Evolutionary conservation across 1,284 basidiomycete genomes (phyloP).

Genomic region (Anthracocystis walkeri): DNA sequence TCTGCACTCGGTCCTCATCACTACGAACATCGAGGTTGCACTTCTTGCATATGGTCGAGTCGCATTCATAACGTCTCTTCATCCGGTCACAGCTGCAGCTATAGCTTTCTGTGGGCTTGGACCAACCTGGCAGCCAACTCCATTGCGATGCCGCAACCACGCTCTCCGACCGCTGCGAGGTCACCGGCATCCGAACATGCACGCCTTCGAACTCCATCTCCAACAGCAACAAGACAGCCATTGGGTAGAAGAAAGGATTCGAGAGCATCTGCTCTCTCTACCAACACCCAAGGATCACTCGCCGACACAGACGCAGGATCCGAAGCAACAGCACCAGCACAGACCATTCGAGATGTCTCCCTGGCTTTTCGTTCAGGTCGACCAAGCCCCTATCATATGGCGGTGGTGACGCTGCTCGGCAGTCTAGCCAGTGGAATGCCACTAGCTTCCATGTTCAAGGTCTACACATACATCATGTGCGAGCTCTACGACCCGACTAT

Average conservation of each 20-base stretch:
- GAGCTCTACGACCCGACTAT: slow-evolving; percentile 53
- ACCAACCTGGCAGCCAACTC: background rate
- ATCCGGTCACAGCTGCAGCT: background rate
- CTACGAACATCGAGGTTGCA: no score
- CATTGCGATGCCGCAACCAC: slow-evolving; percentile 18
- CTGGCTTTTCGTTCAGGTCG: slow-evolving; percentile 45
- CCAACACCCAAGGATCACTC: slow-evolving; percentile 20
- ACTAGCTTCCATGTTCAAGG: slow-evolving; percentile 62
- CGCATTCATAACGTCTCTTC: background rate
- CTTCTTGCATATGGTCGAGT: background rate
- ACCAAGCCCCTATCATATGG: slow-evolving; percentile 61
- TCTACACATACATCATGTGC: slow-evolving; percentile 63
- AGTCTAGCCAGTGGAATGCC: slow-evolving; percentile 61
- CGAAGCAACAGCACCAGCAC: slow-evolving; percentile 44
- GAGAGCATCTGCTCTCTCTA: slow-evolving; percentile 21
- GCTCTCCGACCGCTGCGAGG: slow-evolving; percentile 10
- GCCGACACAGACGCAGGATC: slow-evolving; percentile 38
- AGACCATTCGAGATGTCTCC: slow-evolving; percentile 54
- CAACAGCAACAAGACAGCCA: slow-evolving; percentile 7
- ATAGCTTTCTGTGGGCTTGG: background rate
- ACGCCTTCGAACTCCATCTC: slow-evolving; percentile 7
- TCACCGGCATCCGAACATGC: slow-evolving; percentile 12
- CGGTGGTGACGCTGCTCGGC: slow-evolving; percentile 58
- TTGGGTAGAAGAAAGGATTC: slow-evolving; percentile 19
- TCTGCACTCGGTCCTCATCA: background rate